phyloP scores from a whole-genome alignment of 2,329 filamentous ascomycete species.

The Aspergillus carbonarius region DNA sequence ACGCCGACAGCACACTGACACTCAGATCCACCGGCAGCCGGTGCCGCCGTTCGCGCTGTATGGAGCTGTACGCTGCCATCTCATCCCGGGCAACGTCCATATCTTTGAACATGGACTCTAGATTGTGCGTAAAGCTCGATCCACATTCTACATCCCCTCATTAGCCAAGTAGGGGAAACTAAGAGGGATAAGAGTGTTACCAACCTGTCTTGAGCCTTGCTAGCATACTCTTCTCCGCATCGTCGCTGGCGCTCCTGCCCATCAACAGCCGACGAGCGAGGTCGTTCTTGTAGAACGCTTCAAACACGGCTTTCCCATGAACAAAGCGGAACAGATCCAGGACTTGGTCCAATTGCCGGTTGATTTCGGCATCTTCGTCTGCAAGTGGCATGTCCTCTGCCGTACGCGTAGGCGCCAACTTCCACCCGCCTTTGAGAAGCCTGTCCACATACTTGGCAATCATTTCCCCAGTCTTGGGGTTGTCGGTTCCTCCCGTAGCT shows the following conservation, averaged over 20 bases:
- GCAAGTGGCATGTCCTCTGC: slow-evolving; percentile 57
- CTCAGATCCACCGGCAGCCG: slow-evolving; percentile 67
- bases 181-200: slow-evolving; percentile 9
- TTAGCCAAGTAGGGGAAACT: slow-evolving; percentile 3
- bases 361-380: slow-evolving; percentile 89
- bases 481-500: slow-evolving; percentile 73
- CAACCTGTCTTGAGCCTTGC: slow-evolving; percentile 74
- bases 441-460: slow-evolving; percentile 95
- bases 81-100: slow-evolving; percentile 91
- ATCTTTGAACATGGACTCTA: slow-evolving; percentile 99
- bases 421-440: slow-evolving; percentile 82
- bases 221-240: slow-evolving; percentile 95
- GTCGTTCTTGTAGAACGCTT: slow-evolving; percentile 99
- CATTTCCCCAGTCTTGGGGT: slow-evolving; percentile 96
- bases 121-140: slow-evolving; percentile 89
- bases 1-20: slow-evolving; percentile 86
- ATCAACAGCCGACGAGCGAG: slow-evolving; percentile 85
- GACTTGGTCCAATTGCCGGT: slow-evolving; percentile 86
- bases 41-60: slow-evolving; percentile 61
- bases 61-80: slow-evolving; percentile 79
- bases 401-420: slow-evolving; percentile 59
- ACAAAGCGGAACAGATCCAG: slow-evolving; percentile 96
- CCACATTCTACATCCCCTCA: slow-evolving; percentile 67
- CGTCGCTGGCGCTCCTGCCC: slow-evolving; percentile 87
- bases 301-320: slow-evolving; percentile 95